Evolutionary conservation across 768 basidiomycete genomes (phyloP), one percentile per base, ranked within the genome.

Genomic region (Pulveroboletus ravenelii): DNA sequence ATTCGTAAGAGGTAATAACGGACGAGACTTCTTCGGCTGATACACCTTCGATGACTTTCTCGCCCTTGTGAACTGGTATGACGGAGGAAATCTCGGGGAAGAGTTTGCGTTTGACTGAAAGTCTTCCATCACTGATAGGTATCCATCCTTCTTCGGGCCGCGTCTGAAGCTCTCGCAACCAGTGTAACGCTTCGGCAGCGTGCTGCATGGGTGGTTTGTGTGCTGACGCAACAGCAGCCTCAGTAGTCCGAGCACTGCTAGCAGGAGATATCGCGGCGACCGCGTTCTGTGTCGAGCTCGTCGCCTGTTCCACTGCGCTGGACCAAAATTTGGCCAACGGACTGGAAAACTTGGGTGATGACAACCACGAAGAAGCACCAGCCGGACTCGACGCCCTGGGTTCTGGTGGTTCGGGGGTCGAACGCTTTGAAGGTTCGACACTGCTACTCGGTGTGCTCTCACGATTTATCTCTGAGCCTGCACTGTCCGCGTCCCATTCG

Each of bases 21-120:
- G 84, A 76, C 0, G 82, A 84, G 32, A 97, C 74, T 65, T 99
- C 95, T 62, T 96, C 94, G 1, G 93, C 93, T 1, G 92, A 89
- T 10, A 94, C 80, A 4, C 93, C 93, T 63, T 97, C 89, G 44
- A 98, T 85, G 53, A 97, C 91, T 69, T 90, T 89, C 62, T 87
- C 84, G 0, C 89, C 93, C 58, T 84, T 86, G 66, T 92, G 86
- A 3, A 98, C 82, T 0, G 92, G 91, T 30, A 93, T 81, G 46
- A 80, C 73, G 1, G 86, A 76, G 6, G 92, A 95, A 6, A 95
- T 78, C 47, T 87, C 83, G 0, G 87, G 77, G 7, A 81, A 78
- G n/a, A 84, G 66, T 62, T 87, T 87, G 61, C 85, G 83, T 54
- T 89, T 81, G 14, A 95, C 77, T 3, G 84, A 73, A 31, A 93